phyloP scores from a whole-genome alignment of 2,329 filamentous ascomycete species.

The Sarocladium kiliense region DNA sequence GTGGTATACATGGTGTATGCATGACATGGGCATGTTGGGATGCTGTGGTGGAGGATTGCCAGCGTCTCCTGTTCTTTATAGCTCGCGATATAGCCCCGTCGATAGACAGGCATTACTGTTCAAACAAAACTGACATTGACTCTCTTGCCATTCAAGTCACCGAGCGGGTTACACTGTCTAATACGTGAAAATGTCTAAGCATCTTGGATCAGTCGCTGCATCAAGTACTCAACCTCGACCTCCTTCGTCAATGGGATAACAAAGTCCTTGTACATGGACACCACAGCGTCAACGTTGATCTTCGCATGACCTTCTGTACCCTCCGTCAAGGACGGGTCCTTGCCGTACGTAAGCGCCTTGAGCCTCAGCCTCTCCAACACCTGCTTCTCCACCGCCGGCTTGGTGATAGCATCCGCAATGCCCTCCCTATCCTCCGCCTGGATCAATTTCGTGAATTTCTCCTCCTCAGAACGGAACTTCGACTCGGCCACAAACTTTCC shows the following conservation, averaged over 20 bases:
- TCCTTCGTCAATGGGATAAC: constrained; percentile 98
- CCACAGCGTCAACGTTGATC: constrained; percentile 88
- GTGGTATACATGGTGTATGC: not conserved
- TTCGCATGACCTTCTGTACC: constrained; percentile 56
- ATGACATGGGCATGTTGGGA: not conserved
- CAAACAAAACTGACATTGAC: not conserved
- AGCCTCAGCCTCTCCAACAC: constrained; percentile 80
- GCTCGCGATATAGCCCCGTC: not conserved
- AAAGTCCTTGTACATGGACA: constrained; percentile 83
- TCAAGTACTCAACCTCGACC: constrained; percentile 96
- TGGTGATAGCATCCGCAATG: constrained; percentile 87
- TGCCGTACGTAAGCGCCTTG: constrained; percentile 92
- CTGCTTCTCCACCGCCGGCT: constrained; percentile 82
- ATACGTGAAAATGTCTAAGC: constrained; percentile 12
- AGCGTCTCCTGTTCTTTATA: not conserved
- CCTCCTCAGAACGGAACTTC: constrained; percentile 82
- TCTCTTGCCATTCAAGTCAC: constrained; percentile 14
- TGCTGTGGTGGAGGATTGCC: not conserved
- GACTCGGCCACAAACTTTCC: constrained; percentile 97
- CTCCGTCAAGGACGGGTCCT: constrained; percentile 66
- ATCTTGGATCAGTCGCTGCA: constrained; percentile 70
- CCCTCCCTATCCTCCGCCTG: constrained; percentile 71
- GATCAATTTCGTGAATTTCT: constrained; percentile 78
- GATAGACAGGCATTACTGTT: not conserved
- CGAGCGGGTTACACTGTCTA: no score